phyloP scores from a whole-genome alignment of 768 basidiomycete genomes.

The Leccinum sublutescens region DNA sequence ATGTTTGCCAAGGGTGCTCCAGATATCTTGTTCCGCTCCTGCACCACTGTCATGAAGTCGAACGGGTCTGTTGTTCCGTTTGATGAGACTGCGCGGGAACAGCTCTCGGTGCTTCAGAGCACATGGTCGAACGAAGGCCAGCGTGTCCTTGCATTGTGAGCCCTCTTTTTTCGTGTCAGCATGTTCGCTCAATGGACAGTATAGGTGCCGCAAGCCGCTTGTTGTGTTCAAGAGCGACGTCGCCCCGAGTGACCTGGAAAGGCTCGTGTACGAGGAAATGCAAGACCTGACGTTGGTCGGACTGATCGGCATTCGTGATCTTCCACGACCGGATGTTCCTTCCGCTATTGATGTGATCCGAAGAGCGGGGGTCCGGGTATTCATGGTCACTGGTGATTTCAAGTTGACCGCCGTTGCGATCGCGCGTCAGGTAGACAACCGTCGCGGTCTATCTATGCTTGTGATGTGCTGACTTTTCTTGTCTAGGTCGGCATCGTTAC shows the following conservation, averaged over 20 bases:
- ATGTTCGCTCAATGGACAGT: not conserved
- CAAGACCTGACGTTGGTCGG: slow-evolving; percentile 46
- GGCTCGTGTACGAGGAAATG: slow-evolving; percentile 40
- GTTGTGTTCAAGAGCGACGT: slow-evolving; percentile 20
- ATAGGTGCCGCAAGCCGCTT: slow-evolving; percentile 32
- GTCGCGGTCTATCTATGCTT: not conserved
- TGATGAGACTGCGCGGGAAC: slow-evolving; percentile 19
- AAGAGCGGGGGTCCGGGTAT: slow-evolving; percentile 50
- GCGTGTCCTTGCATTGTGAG: slow-evolving; percentile 49
- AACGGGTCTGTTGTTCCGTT: slow-evolving; percentile 36
- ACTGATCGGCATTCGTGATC: slow-evolving; percentile 55
- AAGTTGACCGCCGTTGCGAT: slow-evolving; percentile 53
- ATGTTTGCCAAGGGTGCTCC: slow-evolving; percentile 60
- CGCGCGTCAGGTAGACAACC: slow-evolving; percentile 40
- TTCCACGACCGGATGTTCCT: slow-evolving; percentile 51
- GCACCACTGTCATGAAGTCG: slow-evolving; percentile 32
- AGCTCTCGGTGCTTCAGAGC: slow-evolving; percentile 33
- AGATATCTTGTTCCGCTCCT: slow-evolving; percentile 46
- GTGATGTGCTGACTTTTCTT: not conserved
- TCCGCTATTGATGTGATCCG: slow-evolving; percentile 46
- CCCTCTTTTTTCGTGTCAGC: not conserved
- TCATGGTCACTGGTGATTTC: slow-evolving; percentile 61
- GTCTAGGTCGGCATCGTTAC: slow-evolving; percentile 44
- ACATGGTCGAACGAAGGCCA: slow-evolving; percentile 49
- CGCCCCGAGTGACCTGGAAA: slow-evolving; percentile 29